Evolutionary conservation across 768 basidiomycete species (phyloP).

Genomic region (Auricularia heimuer): DNA sequence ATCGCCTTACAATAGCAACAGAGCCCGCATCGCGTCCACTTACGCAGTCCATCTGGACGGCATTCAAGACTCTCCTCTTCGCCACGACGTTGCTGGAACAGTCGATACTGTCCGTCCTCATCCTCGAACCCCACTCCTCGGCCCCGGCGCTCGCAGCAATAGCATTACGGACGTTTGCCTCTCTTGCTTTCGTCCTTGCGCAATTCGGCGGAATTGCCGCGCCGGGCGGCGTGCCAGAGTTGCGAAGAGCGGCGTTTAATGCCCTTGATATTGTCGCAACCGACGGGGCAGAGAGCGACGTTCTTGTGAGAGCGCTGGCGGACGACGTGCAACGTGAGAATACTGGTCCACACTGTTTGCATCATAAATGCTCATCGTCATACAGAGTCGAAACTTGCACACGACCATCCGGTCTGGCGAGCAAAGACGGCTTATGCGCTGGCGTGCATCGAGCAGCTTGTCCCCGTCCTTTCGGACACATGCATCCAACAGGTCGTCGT

Average conservation of each 20-base stretch:
- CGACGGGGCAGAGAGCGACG: slow-evolving; percentile 26
- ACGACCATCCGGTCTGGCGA: slow-evolving; percentile 14
- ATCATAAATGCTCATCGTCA: too few relatives aligned
- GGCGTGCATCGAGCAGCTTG: slow-evolving; percentile 69
- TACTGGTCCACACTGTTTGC: too few relatives aligned
- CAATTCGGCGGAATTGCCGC: slow-evolving; percentile 69
- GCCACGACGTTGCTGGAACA: slow-evolving; percentile 60
- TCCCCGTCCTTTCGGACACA: slow-evolving; percentile 45
- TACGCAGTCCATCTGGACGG: slow-evolving; percentile 48
- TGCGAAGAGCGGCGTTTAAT: slow-evolving; percentile 67
- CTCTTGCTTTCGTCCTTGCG: slow-evolving; percentile 66
- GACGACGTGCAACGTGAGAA: slow-evolving; percentile 6
- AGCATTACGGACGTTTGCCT: slow-evolving; percentile 47
- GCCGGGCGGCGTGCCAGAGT: slow-evolving; percentile 54
- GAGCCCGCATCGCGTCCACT: slow-evolving; percentile 33
- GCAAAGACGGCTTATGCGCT: slow-evolving; percentile 52
- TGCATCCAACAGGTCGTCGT: slow-evolving; percentile 49
- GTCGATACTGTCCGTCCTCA: slow-evolving; percentile 42
- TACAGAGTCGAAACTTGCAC: slow-evolving; percentile 12
- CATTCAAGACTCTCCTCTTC: slow-evolving; percentile 71
- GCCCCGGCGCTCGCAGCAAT: slow-evolving; percentile 37
- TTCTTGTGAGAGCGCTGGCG: slow-evolving; percentile 28
- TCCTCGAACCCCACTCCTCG: slow-evolving; percentile 35
- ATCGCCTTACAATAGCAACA: neutral
- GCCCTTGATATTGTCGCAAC: slow-evolving; percentile 62